These are phyloP conservation scores for Parietaria judaica DNA, from an alignment of 306 rosid species.

Conservation along the genomic window DNA sequence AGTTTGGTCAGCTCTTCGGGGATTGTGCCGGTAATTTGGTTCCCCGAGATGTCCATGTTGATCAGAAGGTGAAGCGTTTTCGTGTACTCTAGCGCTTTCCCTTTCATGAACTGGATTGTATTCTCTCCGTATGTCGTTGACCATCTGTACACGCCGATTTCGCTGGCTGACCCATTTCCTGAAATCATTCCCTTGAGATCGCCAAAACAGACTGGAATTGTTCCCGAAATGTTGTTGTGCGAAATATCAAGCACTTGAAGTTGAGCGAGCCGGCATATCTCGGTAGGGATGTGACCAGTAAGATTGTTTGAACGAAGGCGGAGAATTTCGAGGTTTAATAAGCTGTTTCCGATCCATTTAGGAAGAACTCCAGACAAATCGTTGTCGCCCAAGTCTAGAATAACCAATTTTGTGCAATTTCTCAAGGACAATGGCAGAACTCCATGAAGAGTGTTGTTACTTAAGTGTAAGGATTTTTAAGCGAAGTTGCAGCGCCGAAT, in stretches of 20 bases:
- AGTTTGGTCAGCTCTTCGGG: constrained; percentile 20
- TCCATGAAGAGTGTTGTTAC: constrained; percentile 18
- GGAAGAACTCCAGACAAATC: constrained; percentile 7
- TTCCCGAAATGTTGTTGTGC: constrained; percentile 14
- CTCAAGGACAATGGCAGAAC: constrained; percentile 6
- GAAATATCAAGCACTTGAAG: constrained; percentile 30
- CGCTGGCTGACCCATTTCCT: background rate
- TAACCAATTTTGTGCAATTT: constrained; percentile 3
- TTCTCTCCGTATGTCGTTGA: constrained; percentile 18
- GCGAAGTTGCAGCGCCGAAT: constrained; percentile 3
- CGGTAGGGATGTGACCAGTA: constrained; percentile 15
- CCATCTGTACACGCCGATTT: constrained; percentile 1
- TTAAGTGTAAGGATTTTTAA: constrained; percentile 11
- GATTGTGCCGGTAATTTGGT: constrained; percentile 26
- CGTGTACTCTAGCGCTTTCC: constrained; percentile 18
- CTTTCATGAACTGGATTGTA: constrained; percentile 22
- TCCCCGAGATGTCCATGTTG: constrained; percentile 29
- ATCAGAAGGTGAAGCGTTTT: constrained; percentile 19
- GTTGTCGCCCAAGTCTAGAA: constrained; percentile 13
- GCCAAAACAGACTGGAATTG: constrained; percentile 23
- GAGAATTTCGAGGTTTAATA: constrained; percentile 15
- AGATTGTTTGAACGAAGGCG: constrained; percentile 18
- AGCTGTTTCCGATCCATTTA: constrained; percentile 12
- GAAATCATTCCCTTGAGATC: constrained; percentile 15
- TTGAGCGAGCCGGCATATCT: constrained; percentile 14